A percentile compares a stretch with the other conserved stretches of the same genome.
Evolutionary conservation across 352 stramenopile genomes (phyloP).

Genomic region (Phytophthora macrochlamydospora): DNA sequence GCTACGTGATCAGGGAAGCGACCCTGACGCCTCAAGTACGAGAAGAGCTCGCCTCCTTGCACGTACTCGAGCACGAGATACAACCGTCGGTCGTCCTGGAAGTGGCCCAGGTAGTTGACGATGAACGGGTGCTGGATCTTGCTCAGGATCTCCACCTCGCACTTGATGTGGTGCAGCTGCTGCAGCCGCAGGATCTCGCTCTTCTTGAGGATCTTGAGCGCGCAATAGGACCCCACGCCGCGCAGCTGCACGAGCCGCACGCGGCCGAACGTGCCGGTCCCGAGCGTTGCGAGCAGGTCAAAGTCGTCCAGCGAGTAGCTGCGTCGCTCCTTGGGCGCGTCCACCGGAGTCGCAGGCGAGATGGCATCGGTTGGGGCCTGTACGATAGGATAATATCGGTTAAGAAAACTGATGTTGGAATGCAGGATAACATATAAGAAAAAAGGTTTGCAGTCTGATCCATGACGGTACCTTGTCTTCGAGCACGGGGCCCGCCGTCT

Average conservation of each 20-base stretch:
- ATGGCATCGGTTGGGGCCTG: conserved; percentile 56
- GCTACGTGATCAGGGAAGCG: conserved; percentile 82
- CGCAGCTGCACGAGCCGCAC: conserved; percentile 85
- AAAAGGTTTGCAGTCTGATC: too few relatives aligned
- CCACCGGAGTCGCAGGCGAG: conserved; percentile 53
- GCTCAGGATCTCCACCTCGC: conserved; percentile 90
- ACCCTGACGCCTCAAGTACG: conserved; percentile 85
- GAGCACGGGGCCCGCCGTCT: conserved; percentile 23
- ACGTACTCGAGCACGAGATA: conserved; percentile 94
- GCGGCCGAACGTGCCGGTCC: conserved; percentile 89
- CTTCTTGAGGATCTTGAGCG: conserved; percentile 94
- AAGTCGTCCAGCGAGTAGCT: conserved; percentile 74
- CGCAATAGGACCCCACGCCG: conserved; percentile 64
- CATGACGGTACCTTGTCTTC: conserved; percentile 32
- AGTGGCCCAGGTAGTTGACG: conserved; percentile 85
- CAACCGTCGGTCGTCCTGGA: conserved; percentile 90
- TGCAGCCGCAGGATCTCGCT: conserved; percentile 88
- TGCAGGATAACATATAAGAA: too few relatives aligned
- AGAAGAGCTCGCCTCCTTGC: conserved; percentile 93
- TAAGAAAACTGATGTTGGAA: too few relatives aligned
- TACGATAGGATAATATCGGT: not conserved
- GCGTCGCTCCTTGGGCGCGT: conserved; percentile 26
- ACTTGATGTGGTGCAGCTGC: conserved; percentile 92
- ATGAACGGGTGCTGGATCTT: conserved; percentile 91
- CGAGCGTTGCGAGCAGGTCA: conserved; percentile 77